Conservation (phyloP, 306 rosid species). For the Dalbergia oliveri region DNA sequence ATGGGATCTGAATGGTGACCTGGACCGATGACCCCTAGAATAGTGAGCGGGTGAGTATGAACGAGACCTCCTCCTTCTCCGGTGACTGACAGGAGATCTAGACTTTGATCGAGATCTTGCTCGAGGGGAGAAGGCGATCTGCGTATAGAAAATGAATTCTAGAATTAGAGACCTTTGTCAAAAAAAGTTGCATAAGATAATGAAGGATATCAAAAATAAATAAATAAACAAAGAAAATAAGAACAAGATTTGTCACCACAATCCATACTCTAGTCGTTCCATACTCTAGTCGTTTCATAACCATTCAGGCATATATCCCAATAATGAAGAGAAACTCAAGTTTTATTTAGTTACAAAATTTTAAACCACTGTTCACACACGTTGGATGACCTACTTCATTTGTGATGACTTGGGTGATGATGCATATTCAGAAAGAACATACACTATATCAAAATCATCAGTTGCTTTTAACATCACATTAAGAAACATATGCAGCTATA, state of each 20-base stretch:
- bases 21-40: conserved; percentile 71
- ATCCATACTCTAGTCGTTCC: background rate
- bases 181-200: background rate
- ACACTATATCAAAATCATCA: background rate
- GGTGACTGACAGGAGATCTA: conserved; percentile 81
- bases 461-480: background rate
- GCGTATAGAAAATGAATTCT: conserved; percentile 40
- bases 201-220: background rate
- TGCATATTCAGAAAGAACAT: background rate
- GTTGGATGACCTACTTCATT: too few relatives aligned
- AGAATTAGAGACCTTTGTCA: conserved; percentile 27
- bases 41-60: conserved; percentile 85
- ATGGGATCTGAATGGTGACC: conserved; percentile 82
- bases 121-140: conserved; percentile 83
- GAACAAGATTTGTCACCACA: conserved; percentile 13
- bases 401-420: background rate
- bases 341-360: background rate
- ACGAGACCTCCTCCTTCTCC: conserved; percentile 79
- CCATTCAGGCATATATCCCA: background rate
- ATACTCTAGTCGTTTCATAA: background rate
- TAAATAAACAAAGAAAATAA: background rate
- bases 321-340: conserved; percentile 5
- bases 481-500: conserved; percentile 8
- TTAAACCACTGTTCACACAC: background rate
- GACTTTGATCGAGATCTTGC: conserved; percentile 80